A percentile compares a stretch with the other conserved stretches of the same genome.
These are phyloP conservation scores for Trichomonascaceae sp. DNA, from an alignment of 1,139 yeast genomes.

Conservation along the genomic window DNA sequence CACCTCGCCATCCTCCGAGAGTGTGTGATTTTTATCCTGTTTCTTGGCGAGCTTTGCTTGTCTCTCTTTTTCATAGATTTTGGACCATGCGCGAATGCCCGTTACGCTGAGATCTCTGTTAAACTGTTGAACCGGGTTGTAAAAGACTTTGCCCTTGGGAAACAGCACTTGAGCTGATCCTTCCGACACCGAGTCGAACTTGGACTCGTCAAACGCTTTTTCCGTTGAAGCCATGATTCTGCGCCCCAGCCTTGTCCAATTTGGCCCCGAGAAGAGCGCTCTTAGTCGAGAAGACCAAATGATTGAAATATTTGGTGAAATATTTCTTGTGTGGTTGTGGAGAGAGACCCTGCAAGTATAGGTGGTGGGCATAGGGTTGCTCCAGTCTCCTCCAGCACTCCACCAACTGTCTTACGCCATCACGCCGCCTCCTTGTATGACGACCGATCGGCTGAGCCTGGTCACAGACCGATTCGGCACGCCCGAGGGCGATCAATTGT, in stretches of 20 bases:
- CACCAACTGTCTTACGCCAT: no score
- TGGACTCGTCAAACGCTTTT: slow-evolving; percentile 6
- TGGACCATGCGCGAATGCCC: slow-evolving; percentile 78
- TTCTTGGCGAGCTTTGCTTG: slow-evolving; percentile 20
- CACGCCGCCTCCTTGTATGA: no score
- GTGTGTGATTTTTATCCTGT: slow-evolving; percentile 14
- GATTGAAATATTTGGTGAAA: not conserved
- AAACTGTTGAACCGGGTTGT: slow-evolving; percentile 93
- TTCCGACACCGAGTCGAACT: slow-evolving; percentile 38
- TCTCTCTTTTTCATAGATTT: slow-evolving; percentile 32
- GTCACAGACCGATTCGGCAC: no score
- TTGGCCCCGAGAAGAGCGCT: not conserved
- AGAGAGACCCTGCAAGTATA: not conserved
- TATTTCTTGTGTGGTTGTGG: not conserved
- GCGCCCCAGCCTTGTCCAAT: not conserved
- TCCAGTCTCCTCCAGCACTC: not conserved
- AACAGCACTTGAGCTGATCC: slow-evolving; percentile 72
- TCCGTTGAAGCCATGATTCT: not conserved
- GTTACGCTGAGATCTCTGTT: slow-evolving; percentile 81
- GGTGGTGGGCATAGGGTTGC: not conserved
- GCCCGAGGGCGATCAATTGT: no score
- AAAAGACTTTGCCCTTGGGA: slow-evolving; percentile 74
- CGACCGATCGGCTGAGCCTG: no score
- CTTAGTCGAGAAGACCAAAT: not conserved
- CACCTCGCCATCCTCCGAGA: slow-evolving; percentile 2